Evolutionary conservation across 192 early-diverging fungal species (phyloP), one percentile per base, ranked within the genome.

Genomic region (Podila minutissima): DNA sequence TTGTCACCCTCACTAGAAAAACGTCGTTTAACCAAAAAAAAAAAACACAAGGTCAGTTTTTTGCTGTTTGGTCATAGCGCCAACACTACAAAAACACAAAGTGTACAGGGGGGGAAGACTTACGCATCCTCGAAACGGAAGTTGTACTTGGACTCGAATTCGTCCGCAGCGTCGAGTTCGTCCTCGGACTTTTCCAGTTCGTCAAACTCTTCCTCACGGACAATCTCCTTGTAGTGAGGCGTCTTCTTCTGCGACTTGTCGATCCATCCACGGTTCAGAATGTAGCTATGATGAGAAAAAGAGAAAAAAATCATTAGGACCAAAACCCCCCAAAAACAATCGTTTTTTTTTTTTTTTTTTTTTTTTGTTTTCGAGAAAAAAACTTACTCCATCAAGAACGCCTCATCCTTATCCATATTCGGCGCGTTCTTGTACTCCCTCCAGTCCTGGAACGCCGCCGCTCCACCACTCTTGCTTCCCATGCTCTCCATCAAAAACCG

Each of bases 211-310:
- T 93, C 92, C 31, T 88, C 85, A 1, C 69, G 68, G 5, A 92
- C 86, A 68, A 95, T 89, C 59, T 95, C 92, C 57, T 92, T 85
- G 72, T 94, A 94, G 9, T 88, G 87, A 11, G 93, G 88, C 0
- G 86, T 67, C 49, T 83, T 85, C n/a, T 83, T 87, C 35, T 85
- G 84, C 11, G 87, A 87, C 70, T 95, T 95, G 58, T 96, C 95
- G 17, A 97, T 88, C 97, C 97, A 99, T 20, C 96, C 95, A 74
- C 94, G 93, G 74, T 96, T 99, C 71, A 99, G 69, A 38, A 99
- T 89, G 71, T 96, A 97, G 62, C 89, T 91, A 68, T 38, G 22
- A 66, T 20, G 17, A 58, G 12, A 20, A 60, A 38, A 26, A 59
- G 28, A 58, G 15, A 49, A 55, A 49, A 59, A 88, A 8, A 38